These are phyloP conservation scores for Diaporthe ilicicola DNA, from an alignment of 2,329 filamentous ascomycete genomes.

Conservation along the genomic window DNA sequence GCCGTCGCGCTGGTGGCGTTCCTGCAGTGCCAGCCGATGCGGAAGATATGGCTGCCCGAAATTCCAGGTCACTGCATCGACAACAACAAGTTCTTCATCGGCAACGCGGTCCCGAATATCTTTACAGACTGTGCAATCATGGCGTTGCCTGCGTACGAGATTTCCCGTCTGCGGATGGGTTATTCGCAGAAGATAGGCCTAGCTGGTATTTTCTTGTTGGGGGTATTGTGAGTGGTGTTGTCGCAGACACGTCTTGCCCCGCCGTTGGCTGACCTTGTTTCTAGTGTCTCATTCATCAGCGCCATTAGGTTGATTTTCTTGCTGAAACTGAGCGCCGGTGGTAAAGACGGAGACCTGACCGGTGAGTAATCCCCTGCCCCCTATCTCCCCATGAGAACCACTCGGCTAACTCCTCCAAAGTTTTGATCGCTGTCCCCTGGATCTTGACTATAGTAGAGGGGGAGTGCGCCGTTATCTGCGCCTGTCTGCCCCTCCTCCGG, in stretches of 20 bases:
- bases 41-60: constrained; percentile 13
- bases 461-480: background rate
- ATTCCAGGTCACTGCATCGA: constrained; percentile 1
- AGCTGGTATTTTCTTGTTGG: constrained; percentile 16
- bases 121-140: constrained; percentile 19
- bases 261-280: background rate
- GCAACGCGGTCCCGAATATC: constrained; percentile 15
- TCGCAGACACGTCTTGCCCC: fast-evolving
- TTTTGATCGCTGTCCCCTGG: background rate
- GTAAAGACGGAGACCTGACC: background rate
- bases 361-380: no score
- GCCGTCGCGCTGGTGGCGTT: constrained; percentile 5
- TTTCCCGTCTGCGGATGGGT: constrained; percentile 4
- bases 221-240: background rate
- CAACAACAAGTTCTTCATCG: constrained; percentile 23
- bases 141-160: constrained; percentile 18
- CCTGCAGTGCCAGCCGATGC: background rate
- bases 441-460: background rate
- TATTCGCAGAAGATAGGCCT: background rate
- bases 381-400: fast-evolving
- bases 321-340: background rate
- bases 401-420: background rate
- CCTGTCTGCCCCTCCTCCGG: background rate
- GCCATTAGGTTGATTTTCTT: constrained; percentile 7
- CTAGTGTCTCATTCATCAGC: constrained; percentile 9